Evolutionary conservation across 495 filamentous ascomycete species (phyloP), one percentile per base, ranked within the genome.

Genomic region (Aspergillus coremiiformis): DNA sequence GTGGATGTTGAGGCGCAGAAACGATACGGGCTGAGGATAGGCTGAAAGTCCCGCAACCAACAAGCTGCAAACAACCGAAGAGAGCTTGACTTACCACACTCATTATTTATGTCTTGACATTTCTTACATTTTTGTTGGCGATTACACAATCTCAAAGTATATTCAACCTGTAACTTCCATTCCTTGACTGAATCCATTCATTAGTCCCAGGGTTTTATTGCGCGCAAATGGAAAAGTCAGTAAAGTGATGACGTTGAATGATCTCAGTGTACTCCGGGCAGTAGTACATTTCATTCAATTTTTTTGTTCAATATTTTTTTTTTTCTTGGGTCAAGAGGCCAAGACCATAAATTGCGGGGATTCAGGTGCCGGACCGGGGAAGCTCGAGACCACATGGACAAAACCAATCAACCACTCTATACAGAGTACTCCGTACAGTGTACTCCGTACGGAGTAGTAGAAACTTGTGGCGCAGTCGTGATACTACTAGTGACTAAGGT

Each of bases 281-380:
- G n/a, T n/a, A n/a, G n/a, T n/a, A n/a, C n/a, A n/a, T n/a, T n/a
- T n/a, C n/a, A n/a, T n/a, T n/a, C n/a, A n/a, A 15, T 17, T 45
- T 27, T 26, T 30, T 15, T 9, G 17, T 27, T 19, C 14, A 27
- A n/a, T 17, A 42, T 27, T 26, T 49, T 39, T 41, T 20, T 41
- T 21, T 21, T 41, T 41, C 21, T 41, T 41, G 15, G 15, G 19
- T 41, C 19, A 11, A 41, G 17, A 41, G 19, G 27, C 52, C 41
- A 50, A 53, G 47, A 52, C 26, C 39, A 45, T 33, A 52, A 50
- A 57, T 62, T 62, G 59, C 59, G 59, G 59, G 59, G 59, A 53
- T 30, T 8, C 39, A 43, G 33, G 15, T 54, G 33, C 57, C 46
- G 55, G 53, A 53, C 57, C 53, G 46, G 51, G 41, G 46, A 27